Base-by-base conservation (phyloP, 768 basidiomycete genomes). In the Boletus sp. region DNA sequence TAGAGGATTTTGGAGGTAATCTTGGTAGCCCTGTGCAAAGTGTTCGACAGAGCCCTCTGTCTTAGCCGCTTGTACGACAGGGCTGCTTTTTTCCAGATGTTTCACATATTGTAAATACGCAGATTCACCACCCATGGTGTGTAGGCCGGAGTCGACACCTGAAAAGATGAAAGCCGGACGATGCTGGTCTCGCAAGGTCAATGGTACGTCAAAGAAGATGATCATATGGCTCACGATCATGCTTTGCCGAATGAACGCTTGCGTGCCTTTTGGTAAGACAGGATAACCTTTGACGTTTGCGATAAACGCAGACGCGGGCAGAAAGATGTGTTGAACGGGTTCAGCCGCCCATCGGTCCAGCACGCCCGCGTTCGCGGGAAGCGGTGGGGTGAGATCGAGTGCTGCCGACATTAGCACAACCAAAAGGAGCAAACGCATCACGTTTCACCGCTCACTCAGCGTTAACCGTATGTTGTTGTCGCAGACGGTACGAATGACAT, bases 231-330 rank as follows among this genome's bases (percentile, higher is more conserved):
- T 71, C 68, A 84, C 92, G 74, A 90, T 87, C 83, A 95, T 90
- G 73, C 88, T 85, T 56, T 93, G 85, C 56, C 88, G 85, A 51
- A 98, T 82, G 75, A 99, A 98, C 1, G 81, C 80, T 63, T 99
- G 97, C 3, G 93, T 90, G 10, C 86, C 85, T 71, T 98, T 98
- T 13, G 92, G 90, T 17, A 99, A 81, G 7, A 99, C 97, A 0
- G 97, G 97, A 69, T 97, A 99, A 3, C 94, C 96, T 73, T 97
- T 96, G 47, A 85, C 81, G 69, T 99, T 99, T 11, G 94, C 85
- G 64, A 98, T 94, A 70, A 98, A 99, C 5, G 93, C 83, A 13
- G 89, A 84, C 0, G 93, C 85, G 5, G 97, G 94, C 2, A 98
- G 76, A 71, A 92, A 90, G 51, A 99, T 79, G 65, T 93, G 82